A percentile compares a stretch with the other conserved stretches of the same genome.
Conservation (phyloP, 2,329 filamentous ascomycete genomes). For the Aspergillus caelatus region DNA sequence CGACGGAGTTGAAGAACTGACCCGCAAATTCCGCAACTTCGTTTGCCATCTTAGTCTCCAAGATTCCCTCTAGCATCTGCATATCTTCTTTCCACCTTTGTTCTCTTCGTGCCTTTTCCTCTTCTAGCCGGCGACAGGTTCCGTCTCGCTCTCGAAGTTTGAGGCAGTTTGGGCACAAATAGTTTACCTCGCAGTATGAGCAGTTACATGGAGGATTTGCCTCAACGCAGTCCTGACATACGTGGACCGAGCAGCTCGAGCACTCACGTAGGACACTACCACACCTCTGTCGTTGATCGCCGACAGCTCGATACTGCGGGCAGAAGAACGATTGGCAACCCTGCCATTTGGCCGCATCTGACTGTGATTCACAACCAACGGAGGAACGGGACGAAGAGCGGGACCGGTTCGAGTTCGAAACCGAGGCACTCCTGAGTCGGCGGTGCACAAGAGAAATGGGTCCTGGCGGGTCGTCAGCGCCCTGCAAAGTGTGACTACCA, state of each 20-base stretch:
- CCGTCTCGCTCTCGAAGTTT: conserved; percentile 42
- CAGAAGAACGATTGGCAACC: conserved; percentile 54
- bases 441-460: conserved; percentile 29
- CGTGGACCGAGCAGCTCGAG: conserved; percentile 48
- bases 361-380: conserved; percentile 38
- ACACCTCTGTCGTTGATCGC: conserved; percentile 51
- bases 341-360: conserved; percentile 46
- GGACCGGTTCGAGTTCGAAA: conserved; percentile 44
- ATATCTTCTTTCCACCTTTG: conserved; percentile 46
- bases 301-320: conserved; percentile 44
- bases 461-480: conserved; percentile 23
- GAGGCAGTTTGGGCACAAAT: conserved; percentile 48
- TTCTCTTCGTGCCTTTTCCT: conserved; percentile 42
- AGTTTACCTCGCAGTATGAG: conserved; percentile 47
- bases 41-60: conserved; percentile 46
- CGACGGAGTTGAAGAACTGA: conserved; percentile 41
- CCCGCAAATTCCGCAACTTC: conserved; percentile 46
- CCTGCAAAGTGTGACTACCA: conserved; percentile 23
- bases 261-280: conserved; percentile 49
- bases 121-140: conserved; percentile 41
- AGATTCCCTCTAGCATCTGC: conserved; percentile 42
- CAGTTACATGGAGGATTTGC: conserved; percentile 47
- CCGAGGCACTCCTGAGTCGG: conserved; percentile 41
- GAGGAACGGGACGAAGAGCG: conserved; percentile 45
- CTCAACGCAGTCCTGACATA: conserved; percentile 49